These are phyloP conservation scores for Polyporus arcularius DNA, from an alignment of 768 basidiomycete genomes.

Conservation along the genomic window DNA sequence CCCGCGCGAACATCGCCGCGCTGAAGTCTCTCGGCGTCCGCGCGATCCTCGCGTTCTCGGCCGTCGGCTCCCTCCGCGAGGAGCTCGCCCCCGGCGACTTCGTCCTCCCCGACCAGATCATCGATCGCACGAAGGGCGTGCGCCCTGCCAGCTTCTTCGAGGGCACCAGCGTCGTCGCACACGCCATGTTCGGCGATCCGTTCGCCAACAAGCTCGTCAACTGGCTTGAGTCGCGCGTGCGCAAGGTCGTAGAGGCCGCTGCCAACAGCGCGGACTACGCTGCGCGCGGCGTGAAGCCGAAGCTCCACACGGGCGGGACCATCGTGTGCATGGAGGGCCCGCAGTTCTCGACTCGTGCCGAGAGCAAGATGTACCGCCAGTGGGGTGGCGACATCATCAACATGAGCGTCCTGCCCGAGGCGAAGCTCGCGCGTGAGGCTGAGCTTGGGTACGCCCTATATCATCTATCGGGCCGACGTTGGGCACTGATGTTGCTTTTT, in stretches of 20 bases:
- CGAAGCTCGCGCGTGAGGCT: constrained; percentile 95
- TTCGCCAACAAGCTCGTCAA: constrained; percentile 65
- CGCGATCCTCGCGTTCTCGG: constrained; percentile 90
- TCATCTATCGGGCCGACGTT: neutral
- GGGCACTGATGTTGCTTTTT: neutral
- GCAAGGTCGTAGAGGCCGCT: constrained; percentile 54
- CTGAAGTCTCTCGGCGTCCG: constrained; percentile 90
- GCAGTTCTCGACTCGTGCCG: constrained; percentile 97
- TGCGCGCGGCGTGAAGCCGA: constrained; percentile 54
- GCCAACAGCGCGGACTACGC: constrained; percentile 5
- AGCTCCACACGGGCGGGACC: constrained; percentile 79
- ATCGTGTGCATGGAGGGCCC: constrained; percentile 98
- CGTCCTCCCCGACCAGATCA: constrained; percentile 86
- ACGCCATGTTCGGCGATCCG: constrained; percentile 93
- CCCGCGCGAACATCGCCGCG: constrained; percentile 92
- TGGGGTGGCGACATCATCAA: constrained; percentile 96
- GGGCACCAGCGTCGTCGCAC: constrained; percentile 79
- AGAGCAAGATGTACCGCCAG: constrained; percentile 89
- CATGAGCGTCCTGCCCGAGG: constrained; percentile 96
- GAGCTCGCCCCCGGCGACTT: constrained; percentile 92
- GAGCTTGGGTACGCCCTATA: constrained; percentile 72
- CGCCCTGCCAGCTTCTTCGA: constrained; percentile 90
- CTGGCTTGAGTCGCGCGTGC: constrained; percentile 69
- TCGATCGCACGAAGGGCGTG: constrained; percentile 94
- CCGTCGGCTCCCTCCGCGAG: constrained; percentile 93